phyloP scores from a whole-genome alignment of 768 basidiomycete genomes.

The Leccinum truebloodii region DNA sequence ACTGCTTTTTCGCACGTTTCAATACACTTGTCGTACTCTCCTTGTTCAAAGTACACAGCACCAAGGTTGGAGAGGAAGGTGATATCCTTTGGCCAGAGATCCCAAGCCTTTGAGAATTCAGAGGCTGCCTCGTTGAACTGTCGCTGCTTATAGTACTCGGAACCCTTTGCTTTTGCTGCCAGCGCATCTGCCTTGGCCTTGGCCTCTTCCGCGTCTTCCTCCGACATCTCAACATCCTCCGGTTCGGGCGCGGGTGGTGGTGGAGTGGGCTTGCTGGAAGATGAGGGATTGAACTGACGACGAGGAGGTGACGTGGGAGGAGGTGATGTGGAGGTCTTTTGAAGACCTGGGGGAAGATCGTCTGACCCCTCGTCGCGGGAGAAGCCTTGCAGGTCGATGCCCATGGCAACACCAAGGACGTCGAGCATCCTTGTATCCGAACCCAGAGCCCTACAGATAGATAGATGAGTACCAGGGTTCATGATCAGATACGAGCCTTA shows the following conservation, averaged over 20 bases:
- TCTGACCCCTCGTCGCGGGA: slow-evolving; percentile 82
- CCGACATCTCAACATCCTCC: slow-evolving; percentile 67
- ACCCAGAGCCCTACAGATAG: slow-evolving; percentile 51
- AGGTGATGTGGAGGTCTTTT: slow-evolving; percentile 25
- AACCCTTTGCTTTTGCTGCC: slow-evolving; percentile 76
- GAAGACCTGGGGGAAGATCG: slow-evolving; percentile 67
- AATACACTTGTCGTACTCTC: slow-evolving; percentile 87
- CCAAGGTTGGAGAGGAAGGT: slow-evolving; percentile 87
- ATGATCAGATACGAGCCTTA: slow-evolving; percentile 28
- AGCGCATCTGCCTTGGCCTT: slow-evolving; percentile 77
- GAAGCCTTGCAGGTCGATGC: slow-evolving; percentile 88
- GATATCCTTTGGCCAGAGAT: slow-evolving; percentile 88
- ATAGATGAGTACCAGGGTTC: slow-evolving; percentile 7
- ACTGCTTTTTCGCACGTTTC: slow-evolving; percentile 95
- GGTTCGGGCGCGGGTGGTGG: slow-evolving; percentile 39
- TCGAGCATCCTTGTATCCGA: slow-evolving; percentile 90
- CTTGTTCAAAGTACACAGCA: slow-evolving; percentile 95
- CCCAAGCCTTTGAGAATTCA: slow-evolving; percentile 88
- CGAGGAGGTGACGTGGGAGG: slow-evolving; percentile 30
- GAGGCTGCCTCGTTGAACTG: slow-evolving; percentile 76
- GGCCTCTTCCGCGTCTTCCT: slow-evolving; percentile 68
- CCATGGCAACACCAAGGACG: slow-evolving; percentile 90
- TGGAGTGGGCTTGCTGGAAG: slow-evolving; percentile 42
- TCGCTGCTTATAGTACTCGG: slow-evolving; percentile 83
- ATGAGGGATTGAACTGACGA: slow-evolving; percentile 36